These are phyloP conservation scores for Aspergillus luchuensis DNA, from an alignment of 2,329 filamentous ascomycete genomes.

Conservation along the genomic window DNA sequence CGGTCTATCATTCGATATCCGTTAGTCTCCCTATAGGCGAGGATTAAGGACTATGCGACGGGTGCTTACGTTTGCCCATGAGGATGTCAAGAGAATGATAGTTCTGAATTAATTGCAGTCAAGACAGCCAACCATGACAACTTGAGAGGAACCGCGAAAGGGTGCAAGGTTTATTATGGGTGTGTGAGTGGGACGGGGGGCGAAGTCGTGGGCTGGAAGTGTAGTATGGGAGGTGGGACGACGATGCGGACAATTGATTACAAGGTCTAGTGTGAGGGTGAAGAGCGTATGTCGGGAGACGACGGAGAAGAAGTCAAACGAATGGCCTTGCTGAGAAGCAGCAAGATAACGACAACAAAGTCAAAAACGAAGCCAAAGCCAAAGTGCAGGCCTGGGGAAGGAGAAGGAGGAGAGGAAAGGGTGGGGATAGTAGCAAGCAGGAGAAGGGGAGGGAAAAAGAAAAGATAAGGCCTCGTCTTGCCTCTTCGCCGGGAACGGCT, in stretches of 20 bases:
- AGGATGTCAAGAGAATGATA: slow-evolving; percentile 23
- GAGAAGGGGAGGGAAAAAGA: slow-evolving; percentile 8
- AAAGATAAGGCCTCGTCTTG: slow-evolving; percentile 19
- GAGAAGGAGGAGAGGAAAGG: slow-evolving; percentile 5
- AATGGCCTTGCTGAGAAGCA: slow-evolving; percentile 16
- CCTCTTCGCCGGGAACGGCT: slow-evolving; percentile 18
- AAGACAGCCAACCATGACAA: no score
- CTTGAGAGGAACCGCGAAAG: not conserved
- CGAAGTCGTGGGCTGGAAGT: not conserved
- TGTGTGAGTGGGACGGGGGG: not conserved
- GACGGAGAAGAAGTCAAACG: slow-evolving; percentile 14
- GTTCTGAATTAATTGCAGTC: no score
- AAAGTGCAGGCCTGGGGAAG: not conserved
- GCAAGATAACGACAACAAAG: slow-evolving; percentile 16
- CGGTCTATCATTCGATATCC: slow-evolving; percentile 46
- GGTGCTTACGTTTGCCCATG: slow-evolving; percentile 46
- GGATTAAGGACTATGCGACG: slow-evolving; percentile 6
- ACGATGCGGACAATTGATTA: not conserved
- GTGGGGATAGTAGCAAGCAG: slow-evolving; percentile 7
- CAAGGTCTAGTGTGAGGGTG: not conserved
- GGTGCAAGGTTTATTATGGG: not conserved
- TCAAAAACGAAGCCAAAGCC: not conserved
- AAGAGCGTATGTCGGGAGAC: not conserved
- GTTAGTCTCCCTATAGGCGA: slow-evolving; percentile 3
- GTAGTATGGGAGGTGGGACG: not conserved